A percentile compares a stretch with the other conserved stretches of the same genome.
phyloP scores from a whole-genome alignment of 768 basidiomycete species.

The Jaapia argillacea region DNA sequence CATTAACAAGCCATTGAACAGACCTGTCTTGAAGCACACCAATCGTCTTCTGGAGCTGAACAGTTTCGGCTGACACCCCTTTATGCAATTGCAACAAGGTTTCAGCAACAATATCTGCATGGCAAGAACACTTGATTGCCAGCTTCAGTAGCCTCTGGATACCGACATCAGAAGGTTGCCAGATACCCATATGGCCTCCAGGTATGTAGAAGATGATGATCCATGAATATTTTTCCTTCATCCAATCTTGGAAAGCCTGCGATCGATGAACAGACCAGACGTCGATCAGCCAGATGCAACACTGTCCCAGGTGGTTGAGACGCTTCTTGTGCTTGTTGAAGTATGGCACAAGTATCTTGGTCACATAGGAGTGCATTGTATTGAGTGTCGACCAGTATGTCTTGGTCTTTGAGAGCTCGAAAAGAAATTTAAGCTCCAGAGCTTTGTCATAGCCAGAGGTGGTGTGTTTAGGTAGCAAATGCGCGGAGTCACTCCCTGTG shows the following conservation, averaged over 20 bases:
- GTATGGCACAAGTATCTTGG: slow-evolving; percentile 5
- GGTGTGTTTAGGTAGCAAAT: too few relatives aligned
- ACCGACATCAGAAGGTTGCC: slow-evolving; percentile 11
- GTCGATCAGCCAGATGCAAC: slow-evolving; percentile 6
- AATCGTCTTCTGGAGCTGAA: too few relatives aligned
- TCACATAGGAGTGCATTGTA: slow-evolving; percentile 1
- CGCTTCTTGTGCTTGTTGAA: slow-evolving; percentile 1
- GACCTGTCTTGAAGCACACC: too few relatives aligned
- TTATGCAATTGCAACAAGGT: slow-evolving; percentile 3
- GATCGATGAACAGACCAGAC: slow-evolving; percentile 10
- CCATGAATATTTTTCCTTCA: slow-evolving; percentile 7
- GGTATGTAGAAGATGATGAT: slow-evolving; percentile 9
- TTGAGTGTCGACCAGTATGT: too few relatives aligned
- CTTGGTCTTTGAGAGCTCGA: too few relatives aligned
- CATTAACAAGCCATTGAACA: too few relatives aligned
- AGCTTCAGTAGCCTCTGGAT: slow-evolving; percentile 9
- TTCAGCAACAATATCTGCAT: slow-evolving; percentile 8
- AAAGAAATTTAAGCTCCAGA: too few relatives aligned
- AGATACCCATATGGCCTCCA: slow-evolving; percentile 10
- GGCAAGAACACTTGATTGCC: slow-evolving; percentile 3
- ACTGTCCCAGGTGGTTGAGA: slow-evolving; percentile 1
- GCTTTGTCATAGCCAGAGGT: too few relatives aligned
- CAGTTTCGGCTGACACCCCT: too few relatives aligned
- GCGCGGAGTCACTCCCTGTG: too few relatives aligned
- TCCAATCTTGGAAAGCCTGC: slow-evolving; percentile 9